phyloP scores from a whole-genome alignment of 1,284 basidiomycete species.

The Microbotryum saponariae region DNA sequence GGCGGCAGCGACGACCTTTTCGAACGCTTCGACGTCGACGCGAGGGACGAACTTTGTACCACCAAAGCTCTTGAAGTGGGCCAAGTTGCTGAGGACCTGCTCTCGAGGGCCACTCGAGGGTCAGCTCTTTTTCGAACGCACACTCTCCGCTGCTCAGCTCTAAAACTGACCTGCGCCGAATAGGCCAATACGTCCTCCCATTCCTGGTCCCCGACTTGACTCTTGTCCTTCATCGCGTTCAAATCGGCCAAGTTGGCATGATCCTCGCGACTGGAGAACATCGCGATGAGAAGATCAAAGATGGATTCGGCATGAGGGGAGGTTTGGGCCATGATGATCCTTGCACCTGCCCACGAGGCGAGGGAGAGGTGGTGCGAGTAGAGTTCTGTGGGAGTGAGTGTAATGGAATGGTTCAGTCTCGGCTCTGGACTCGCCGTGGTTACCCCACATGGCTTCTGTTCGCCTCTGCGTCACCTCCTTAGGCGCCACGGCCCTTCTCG shows the following conservation, averaged over 20 bases:
- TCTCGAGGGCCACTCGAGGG: neutral
- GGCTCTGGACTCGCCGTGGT: too few relatives aligned
- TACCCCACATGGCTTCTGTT: neutral
- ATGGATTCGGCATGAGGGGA: slow-evolving; percentile 42
- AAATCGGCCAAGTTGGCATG: slow-evolving; percentile 49
- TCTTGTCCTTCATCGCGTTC: slow-evolving; percentile 47
- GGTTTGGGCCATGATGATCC: slow-evolving; percentile 74
- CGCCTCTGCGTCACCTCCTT: neutral
- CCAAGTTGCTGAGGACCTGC: slow-evolving; percentile 59
- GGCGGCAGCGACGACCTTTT: slow-evolving; percentile 54
- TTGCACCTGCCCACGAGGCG: slow-evolving; percentile 60
- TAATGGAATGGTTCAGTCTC: too few relatives aligned
- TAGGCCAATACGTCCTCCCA: slow-evolving; percentile 66
- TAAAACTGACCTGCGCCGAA: slow-evolving; percentile 53
- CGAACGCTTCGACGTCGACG: slow-evolving; percentile 54
- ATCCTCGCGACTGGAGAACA: slow-evolving; percentile 13
- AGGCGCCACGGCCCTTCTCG: too few relatives aligned
- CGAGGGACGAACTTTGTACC: slow-evolving; percentile 76
- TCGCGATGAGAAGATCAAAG: slow-evolving; percentile 27
- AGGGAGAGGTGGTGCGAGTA: slow-evolving; percentile 23
- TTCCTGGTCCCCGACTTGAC: slow-evolving; percentile 51
- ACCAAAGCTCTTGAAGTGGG: slow-evolving; percentile 51
- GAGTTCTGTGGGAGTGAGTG: slow-evolving; percentile 9
- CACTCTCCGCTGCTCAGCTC: slow-evolving; percentile 4
- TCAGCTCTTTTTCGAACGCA: neutral